Conservation (phyloP, 805 yeast species). For the Saccharomycopsis guyanensis region DNA sequence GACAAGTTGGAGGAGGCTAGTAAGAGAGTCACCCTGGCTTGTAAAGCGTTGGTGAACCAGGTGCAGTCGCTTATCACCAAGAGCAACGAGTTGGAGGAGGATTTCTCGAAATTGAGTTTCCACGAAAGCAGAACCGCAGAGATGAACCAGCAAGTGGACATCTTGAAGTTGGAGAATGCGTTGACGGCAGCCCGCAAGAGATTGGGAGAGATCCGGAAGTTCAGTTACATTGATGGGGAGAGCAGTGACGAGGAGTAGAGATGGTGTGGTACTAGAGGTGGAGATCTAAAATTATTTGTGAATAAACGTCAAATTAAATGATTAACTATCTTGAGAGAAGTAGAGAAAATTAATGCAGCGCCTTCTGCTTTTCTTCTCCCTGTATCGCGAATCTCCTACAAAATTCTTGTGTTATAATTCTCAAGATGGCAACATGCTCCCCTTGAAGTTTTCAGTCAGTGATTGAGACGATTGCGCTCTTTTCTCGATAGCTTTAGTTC, state of each 20-base stretch:
- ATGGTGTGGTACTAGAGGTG: no score
- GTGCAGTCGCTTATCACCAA: conserved; percentile 53
- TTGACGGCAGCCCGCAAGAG: conserved; percentile 67
- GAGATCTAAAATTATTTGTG: no score
- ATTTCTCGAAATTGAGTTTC: conserved; percentile 59
- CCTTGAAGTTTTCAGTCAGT: no score
- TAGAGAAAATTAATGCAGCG: neutral
- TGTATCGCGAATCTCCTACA: no score
- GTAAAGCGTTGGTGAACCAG: conserved; percentile 60
- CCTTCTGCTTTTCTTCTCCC: neutral
- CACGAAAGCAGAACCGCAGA: conserved; percentile 81
- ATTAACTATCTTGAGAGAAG: neutral
- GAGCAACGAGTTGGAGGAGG: conserved; percentile 37
- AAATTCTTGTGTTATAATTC: no score
- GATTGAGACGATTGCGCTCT: no score
- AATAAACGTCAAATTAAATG: no score
- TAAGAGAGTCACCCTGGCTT: conserved; percentile 64
- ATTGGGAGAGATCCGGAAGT: conserved; percentile 77
- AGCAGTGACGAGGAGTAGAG: conserved; percentile 30
- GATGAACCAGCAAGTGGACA: conserved; percentile 91
- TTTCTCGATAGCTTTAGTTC: no score
- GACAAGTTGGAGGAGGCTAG: conserved; percentile 64
- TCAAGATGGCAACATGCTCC: no score
- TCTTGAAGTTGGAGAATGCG: conserved; percentile 72
- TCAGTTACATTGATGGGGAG: conserved; percentile 60